Base-by-base conservation (phyloP, 805 yeast species). In the Pichia thaimueangensis region DNA sequence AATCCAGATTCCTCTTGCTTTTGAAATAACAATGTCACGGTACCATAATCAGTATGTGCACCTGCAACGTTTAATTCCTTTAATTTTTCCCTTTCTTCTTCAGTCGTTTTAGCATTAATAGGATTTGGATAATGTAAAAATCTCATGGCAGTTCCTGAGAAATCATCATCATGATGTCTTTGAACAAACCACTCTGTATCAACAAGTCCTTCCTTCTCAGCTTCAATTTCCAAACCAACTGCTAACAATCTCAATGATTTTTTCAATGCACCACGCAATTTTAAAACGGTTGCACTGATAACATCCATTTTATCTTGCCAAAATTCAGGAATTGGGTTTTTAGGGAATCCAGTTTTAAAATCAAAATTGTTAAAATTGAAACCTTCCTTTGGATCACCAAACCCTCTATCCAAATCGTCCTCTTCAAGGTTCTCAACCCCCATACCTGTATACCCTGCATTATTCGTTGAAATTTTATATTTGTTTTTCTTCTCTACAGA, bases 1-100 rank as follows among this genome's bases (percentile, higher is more conserved):
- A 84, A 67, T 5, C 94, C 94, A 53, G 82, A 87, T 56, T 84
- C 85, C 34, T 56, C 60, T 72, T 75, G 50, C 71, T 77, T 73
- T 60, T 85, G 94, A 59, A 86, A 82, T 41, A 86, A 64, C 25
- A 85, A 60, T 0, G 94, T 84, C 47, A 82, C 62, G 2, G 86
- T 73, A 4, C 94, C 94, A 54, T 85, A 85, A 56, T 86, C 94
- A 0, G 94, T 85, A 51, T 86, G 94, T 8, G 94, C 93, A 32
- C 94, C 95, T 5, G 93, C 93, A 31, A 59, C 61, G 37, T 59
- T 59, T n/a, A 59, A 36, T 3, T 48, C 47, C 17, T 45, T 49
- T 21, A 45, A 47, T 9, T 49, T 42, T 41, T 86, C 68, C 37
- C 81, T 71, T 19, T 68, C 73, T 20, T 76, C 71, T 45, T 76